Percentiles rank a stretch among this genome's conserved stretches.
These are phyloP conservation scores for Arthrobotrys conoides DNA, from an alignment of 2,329 filamentous ascomycete species.

Conservation along the genomic window DNA sequence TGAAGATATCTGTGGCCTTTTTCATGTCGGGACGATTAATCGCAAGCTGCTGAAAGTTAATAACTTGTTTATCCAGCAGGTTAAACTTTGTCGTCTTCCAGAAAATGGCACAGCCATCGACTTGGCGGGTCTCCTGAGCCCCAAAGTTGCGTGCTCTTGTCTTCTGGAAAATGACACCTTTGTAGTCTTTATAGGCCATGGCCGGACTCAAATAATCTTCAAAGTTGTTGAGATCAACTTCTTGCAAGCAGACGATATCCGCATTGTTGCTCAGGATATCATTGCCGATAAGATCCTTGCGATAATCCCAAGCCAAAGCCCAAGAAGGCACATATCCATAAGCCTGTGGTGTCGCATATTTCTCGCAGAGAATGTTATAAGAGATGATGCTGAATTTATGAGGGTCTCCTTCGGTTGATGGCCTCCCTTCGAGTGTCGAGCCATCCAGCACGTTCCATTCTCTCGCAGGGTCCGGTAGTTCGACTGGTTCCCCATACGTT, in stretches of 20 bases:
- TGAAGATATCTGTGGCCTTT: slow-evolving; percentile 96
- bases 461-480: slow-evolving; percentile 81
- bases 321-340: slow-evolving; percentile 91
- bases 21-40: slow-evolving; percentile 98
- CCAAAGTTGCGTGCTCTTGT: slow-evolving; percentile 91
- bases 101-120: slow-evolving; percentile 97
- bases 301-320: slow-evolving; percentile 88
- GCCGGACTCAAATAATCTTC: slow-evolving; percentile 91
- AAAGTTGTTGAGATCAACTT: slow-evolving; percentile 92
- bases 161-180: slow-evolving; percentile 92
- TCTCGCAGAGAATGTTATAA: slow-evolving; percentile 96
- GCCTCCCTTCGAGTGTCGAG: slow-evolving; percentile 65
- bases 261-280: slow-evolving; percentile 84
- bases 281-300: slow-evolving; percentile 83
- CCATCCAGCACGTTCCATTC: slow-evolving; percentile 82
- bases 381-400: slow-evolving; percentile 87
- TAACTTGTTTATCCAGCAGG: slow-evolving; percentile 90
- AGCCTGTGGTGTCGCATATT: slow-evolving; percentile 84
- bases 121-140: slow-evolving; percentile 86
- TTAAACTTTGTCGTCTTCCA: slow-evolving; percentile 97
- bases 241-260: slow-evolving; percentile 93
- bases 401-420: slow-evolving; percentile 54
- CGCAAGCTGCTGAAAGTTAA: slow-evolving; percentile 91
- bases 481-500: slow-evolving; percentile 72
- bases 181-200: slow-evolving; percentile 89